These are phyloP conservation scores for Phytopythium litorale DNA, from an alignment of 352 stramenopile genomes.

Conservation along the genomic window DNA sequence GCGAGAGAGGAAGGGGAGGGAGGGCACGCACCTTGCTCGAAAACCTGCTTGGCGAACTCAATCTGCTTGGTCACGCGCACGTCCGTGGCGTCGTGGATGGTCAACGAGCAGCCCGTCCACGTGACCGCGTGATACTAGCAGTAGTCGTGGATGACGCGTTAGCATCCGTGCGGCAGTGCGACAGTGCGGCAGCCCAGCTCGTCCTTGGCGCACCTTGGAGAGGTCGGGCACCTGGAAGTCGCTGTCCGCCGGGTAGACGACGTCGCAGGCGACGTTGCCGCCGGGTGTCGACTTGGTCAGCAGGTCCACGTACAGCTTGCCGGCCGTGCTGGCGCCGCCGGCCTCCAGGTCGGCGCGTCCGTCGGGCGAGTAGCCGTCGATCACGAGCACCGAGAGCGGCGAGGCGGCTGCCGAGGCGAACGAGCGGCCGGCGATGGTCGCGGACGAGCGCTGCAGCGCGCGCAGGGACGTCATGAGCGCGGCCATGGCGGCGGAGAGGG, in stretches of 20 bases:
- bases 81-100: conserved; percentile 57
- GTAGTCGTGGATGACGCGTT: not conserved
- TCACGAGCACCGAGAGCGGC: conserved; percentile 61
- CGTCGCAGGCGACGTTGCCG: conserved; percentile 44
- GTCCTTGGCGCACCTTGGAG: conserved; percentile 27
- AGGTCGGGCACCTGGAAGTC: conserved; percentile 61
- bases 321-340: conserved; percentile 59
- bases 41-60: conserved; percentile 62
- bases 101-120: conserved; percentile 76
- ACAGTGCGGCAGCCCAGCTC: too few species aligned
- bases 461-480: not conserved
- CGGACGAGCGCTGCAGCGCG: not conserved
- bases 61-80: conserved; percentile 69
- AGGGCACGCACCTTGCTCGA: conserved; percentile 38
- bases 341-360: conserved; percentile 61
- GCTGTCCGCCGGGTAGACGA: conserved; percentile 64
- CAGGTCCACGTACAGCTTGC: conserved; percentile 64
- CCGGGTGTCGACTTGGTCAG: conserved; percentile 54
- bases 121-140: conserved; percentile 68
- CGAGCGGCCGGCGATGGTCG: not conserved
- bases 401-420: not conserved
- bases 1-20: not conserved
- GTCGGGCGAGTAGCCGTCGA: conserved; percentile 74
- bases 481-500: not conserved
- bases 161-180: not conserved